Evolutionary conservation across 2,329 filamentous ascomycete species (phyloP).

Genomic region (Beauveria brongniartii): DNA sequence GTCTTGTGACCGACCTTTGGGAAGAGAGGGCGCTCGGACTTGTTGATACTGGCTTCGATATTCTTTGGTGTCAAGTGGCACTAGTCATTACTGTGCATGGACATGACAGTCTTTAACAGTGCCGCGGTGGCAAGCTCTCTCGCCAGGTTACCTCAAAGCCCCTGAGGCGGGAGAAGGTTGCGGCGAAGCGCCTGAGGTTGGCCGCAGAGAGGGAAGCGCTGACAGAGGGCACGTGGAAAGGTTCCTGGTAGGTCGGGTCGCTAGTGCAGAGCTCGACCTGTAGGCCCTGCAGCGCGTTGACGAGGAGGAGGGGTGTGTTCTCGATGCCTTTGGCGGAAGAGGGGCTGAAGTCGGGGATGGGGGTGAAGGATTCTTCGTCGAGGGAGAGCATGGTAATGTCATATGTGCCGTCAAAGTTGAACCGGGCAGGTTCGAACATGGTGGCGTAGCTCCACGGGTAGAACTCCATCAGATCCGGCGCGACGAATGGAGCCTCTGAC

Average conservation of each 20-base stretch:
- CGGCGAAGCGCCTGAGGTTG: slow-evolving; percentile 16
- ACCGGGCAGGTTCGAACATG: slow-evolving; percentile 8
- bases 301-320: slow-evolving; percentile 4
- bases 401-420: background rate
- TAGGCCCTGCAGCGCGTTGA: slow-evolving; percentile 10
- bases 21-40: slow-evolving; percentile 5
- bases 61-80: background rate
- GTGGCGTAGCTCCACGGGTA: slow-evolving; percentile 13
- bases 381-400: slow-evolving; percentile 3
- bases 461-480: slow-evolving; percentile 9
- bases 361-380: slow-evolving; percentile 6
- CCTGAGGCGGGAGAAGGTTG: slow-evolving; percentile 19
- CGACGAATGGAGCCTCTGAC: background rate
- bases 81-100: slow-evolving; percentile 1
- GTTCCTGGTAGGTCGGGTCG: slow-evolving; percentile 13
- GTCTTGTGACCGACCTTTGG: slow-evolving; percentile 9
- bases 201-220: slow-evolving; percentile 15
- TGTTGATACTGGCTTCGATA: background rate
- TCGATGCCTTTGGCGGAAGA: background rate
- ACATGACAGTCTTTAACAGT: slow-evolving; percentile 3
- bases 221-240: slow-evolving; percentile 13
- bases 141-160: slow-evolving; percentile 14
- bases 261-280: slow-evolving; percentile 12
- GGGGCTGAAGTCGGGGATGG: background rate
- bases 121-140: background rate